Evolutionary conservation across 768 basidiomycete species (phyloP).

Genomic region (Boletus sp.): DNA sequence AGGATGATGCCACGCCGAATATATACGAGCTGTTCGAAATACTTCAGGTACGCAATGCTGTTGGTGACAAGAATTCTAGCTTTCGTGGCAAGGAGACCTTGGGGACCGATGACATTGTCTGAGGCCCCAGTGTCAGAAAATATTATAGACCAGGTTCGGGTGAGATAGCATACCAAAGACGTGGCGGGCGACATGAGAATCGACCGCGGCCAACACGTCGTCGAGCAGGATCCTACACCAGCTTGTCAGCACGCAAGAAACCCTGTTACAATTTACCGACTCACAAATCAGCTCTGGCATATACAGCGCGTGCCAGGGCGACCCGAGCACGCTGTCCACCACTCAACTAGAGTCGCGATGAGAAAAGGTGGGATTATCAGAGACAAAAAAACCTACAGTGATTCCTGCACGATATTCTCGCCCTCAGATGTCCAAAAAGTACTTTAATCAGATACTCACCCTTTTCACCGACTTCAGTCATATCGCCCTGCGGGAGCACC

Average conservation of each 20-base stretch:
- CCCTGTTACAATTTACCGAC: conserved; percentile 13
- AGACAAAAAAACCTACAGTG: conserved; percentile 42
- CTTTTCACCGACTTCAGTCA: conserved; percentile 85
- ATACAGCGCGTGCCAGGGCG: conserved; percentile 83
- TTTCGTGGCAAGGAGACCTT: conserved; percentile 77
- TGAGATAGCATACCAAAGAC: conserved; percentile 55
- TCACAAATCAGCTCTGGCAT: conserved; percentile 86
- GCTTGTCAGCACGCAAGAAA: not conserved
- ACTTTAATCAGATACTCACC: conserved; percentile 36
- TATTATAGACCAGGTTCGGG: not conserved
- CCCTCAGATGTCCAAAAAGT: not conserved
- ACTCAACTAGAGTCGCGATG: conserved; percentile 47
- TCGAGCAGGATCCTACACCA: conserved; percentile 67
- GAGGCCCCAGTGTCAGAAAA: conserved; percentile 2
- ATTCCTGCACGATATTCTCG: conserved; percentile 38
- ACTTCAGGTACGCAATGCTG: conserved; percentile 74
- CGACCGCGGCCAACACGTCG: conserved; percentile 84
- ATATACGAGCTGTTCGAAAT: conserved; percentile 73
- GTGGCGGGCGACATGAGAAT: conserved; percentile 85
- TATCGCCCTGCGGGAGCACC: conserved; percentile 75
- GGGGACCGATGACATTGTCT: conserved; percentile 86
- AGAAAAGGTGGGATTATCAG: conserved; percentile 13
- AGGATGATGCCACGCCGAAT: conserved; percentile 80
- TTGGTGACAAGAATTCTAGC: conserved; percentile 87
- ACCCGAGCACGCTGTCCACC: conserved; percentile 85